Evolutionary conservation across 768 basidiomycete genomes (phyloP), one percentile per base, ranked within the genome.

Genomic region (Cyathus striatus): DNA sequence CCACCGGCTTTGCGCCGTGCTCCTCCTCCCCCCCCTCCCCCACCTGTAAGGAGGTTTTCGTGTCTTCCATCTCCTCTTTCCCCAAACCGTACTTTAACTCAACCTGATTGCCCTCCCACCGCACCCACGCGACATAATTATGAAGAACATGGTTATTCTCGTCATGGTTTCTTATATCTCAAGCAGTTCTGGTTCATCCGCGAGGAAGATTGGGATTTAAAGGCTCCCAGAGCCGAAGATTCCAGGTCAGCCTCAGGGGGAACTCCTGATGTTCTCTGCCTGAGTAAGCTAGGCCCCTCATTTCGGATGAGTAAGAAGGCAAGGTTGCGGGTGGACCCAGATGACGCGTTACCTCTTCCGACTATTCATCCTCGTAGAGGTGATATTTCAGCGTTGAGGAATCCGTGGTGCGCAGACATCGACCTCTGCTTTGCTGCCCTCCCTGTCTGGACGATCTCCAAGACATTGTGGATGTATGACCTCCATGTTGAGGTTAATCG

Each of bases 401-500:
- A 86, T 51, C 74, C 78, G 2, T 77, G 75, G 52, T 70, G 70
- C 38, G 68, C 63, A 46, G 64, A 76, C 40, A 66, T 81, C 39
- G 84, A 86, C 56, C 75, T 75, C 9, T 76, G 64, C 48, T 82
- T 85, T 50, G 70, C 70, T 45, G 64, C 58, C 24, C 65, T 79
- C 51, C 75, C 79, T 3, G 55, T 78, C 37, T 84, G 82, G 77
- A 85, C 83, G 16, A 77, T 86, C 53, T 61, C 68, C 34, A 86
- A 86, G 65, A 73, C 70, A 30, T 50, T 85, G n/a, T 86, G 78
- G 66, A 69, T 80, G 59, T 73, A 73, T 47, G 78, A 81, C 48
- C 57, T 86, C 53, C 74, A 76, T 35, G 57, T 70, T 45, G 55
- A 56, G 30, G 23, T 9, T 22, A 26, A 41, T 16, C 24, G 22